Evolutionary conservation across 257 asterid species (phyloP), one percentile per base, ranked within the genome.

Genomic region (Lithospermum erythrorhizon): DNA sequence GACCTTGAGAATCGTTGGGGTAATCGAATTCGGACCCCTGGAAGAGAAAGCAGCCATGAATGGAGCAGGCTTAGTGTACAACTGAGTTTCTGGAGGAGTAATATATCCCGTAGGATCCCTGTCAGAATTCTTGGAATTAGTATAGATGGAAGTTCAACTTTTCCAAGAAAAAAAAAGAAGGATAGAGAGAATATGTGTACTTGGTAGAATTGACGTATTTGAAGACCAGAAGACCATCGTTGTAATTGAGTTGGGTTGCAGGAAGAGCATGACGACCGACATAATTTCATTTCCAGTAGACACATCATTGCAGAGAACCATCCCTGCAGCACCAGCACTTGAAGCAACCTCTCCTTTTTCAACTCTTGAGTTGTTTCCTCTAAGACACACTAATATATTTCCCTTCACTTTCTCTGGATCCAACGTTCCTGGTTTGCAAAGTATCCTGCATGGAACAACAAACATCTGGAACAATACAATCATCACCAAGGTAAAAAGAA

Each of bases 1-100:
- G 19, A 87, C 96, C 96, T 89, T 84, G 63, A 89, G 88, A 61
- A 90, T 79, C 54, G 72, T 73, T 0, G 81, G 93, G 8, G 80
- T 80, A 9, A 84, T 9, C 0, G 0, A 0, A 68, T 77, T 83
- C 0, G 97, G 96, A 3, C 96, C 96, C 60, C 83, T 75, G 8
- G 96, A 85, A 5, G 97, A 87, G 78, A 90, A 90, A 15, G 37
- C 1, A 0, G 95, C 90, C 78, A 90, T 68, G 22, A 49, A 15
- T 1, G 97, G 96, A 69, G 95, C 75, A 3, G 90, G 95, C 65
- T 70, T 80, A 2, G 3, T 11, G 22, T 47, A 47, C 15, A 72
- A 0, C 7, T n/a, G 1, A 1, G 72, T 68, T 59, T 18, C 48
- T 0, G 95, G 79, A 9, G 82, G 37, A 0, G 71, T 72, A 14